Percentiles rank a stretch among this genome's conserved stretches.
These are phyloP conservation scores for Dittrichia graveolens DNA, from an alignment of 129 eudicot species.

Conservation along the genomic window DNA sequence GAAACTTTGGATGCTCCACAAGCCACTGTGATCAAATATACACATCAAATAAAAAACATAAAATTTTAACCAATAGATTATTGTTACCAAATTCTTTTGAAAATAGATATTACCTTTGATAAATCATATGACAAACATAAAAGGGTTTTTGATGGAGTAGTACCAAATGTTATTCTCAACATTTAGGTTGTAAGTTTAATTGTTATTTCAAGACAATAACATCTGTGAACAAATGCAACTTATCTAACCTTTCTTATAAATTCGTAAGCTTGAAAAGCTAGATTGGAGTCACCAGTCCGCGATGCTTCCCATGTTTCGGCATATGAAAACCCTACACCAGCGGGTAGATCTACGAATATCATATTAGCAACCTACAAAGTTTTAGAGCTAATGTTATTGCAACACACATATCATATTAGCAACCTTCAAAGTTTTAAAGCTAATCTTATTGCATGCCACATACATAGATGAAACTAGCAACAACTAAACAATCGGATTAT, in stretches of 20 bases:
- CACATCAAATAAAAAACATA: background rate
- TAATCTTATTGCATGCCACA: too few species aligned
- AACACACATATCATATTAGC: background rate
- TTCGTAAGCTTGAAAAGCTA: conserved; percentile 29
- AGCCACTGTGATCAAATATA: conserved; percentile 17
- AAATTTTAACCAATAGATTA: background rate
- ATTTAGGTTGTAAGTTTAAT: too few species aligned
- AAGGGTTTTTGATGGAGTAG: background rate
- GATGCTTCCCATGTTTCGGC: conserved; percentile 24
- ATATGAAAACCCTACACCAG: conserved; percentile 38
- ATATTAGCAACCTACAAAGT: conserved; percentile 37
- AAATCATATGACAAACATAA: background rate
- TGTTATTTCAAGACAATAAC: too few species aligned
- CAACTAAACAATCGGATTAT: too few species aligned
- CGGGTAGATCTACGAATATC: conserved; percentile 39
- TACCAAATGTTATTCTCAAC: too few species aligned
- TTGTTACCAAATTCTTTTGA: background rate
- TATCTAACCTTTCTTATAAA: conserved; percentile 38
- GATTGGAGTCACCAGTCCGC: conserved; percentile 20
- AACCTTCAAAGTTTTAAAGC: too few species aligned
- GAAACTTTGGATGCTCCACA: conserved; percentile 26
- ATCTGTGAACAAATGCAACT: background rate
- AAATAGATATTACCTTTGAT: background rate
- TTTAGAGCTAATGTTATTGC: background rate
- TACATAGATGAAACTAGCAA: too few species aligned